phyloP scores from a whole-genome alignment of 2,329 filamentous ascomycete genomes.

The Didymella pomorum region DNA sequence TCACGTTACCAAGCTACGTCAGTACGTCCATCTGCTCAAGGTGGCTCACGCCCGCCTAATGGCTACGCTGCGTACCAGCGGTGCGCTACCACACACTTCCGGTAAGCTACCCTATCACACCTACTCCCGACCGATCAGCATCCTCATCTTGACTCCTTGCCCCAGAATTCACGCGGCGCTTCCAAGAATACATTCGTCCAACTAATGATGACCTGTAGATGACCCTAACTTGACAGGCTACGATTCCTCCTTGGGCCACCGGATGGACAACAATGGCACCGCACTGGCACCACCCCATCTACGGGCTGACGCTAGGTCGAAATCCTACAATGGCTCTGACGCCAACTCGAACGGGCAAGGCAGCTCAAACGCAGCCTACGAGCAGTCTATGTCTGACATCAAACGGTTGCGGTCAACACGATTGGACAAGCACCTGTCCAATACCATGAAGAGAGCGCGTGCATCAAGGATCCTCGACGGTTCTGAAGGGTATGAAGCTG shows the following conservation, averaged over 20 bases:
- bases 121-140: conserved; percentile 30
- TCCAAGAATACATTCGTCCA: conserved; percentile 41
- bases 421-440: conserved; percentile 92
- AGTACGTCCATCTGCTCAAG: conserved; percentile 91
- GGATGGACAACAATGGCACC: conserved; percentile 58
- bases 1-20: conserved; percentile 83
- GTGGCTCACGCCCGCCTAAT: conserved; percentile 90
- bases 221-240: conserved; percentile 74
- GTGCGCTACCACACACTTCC: conserved; percentile 77
- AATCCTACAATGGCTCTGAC: conserved; percentile 71
- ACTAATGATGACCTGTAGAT: conserved; percentile 58
- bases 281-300: conserved; percentile 62
- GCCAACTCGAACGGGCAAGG: conserved; percentile 61
- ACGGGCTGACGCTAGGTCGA: conserved; percentile 74
- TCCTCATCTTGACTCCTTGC: conserved; percentile 43
- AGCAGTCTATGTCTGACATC: conserved; percentile 96
- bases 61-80: conserved; percentile 83
- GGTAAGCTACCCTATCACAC: conserved; percentile 54
- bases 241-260: conserved; percentile 71
- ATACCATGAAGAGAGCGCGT: conserved; percentile 87
- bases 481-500: conserved; percentile 76
- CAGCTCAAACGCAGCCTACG: conserved; percentile 74
- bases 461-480: conserved; percentile 93
- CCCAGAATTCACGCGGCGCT: conserved; percentile 41
- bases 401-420: conserved; percentile 89